Conservation (phyloP, 139 green algal genomes). For the Penium margaritaceum region DNA sequence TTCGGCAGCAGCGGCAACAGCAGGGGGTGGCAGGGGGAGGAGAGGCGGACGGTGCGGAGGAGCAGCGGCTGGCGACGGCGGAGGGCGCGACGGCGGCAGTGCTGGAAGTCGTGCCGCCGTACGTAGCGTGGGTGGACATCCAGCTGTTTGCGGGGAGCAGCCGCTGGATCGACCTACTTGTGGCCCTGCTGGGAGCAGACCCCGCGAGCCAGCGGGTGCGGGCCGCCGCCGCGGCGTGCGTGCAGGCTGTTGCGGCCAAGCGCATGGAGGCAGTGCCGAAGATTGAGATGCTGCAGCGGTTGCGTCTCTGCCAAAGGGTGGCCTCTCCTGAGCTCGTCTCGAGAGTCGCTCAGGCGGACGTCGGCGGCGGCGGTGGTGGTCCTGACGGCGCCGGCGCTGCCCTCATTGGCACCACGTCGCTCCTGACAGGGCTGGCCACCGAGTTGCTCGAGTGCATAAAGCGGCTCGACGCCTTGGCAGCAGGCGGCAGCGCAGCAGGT, state of each 20-base stretch:
- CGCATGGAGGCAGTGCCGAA: slow-evolving; percentile 47
- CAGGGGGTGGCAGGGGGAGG: not conserved
- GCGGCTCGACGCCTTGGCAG: slow-evolving; percentile 11
- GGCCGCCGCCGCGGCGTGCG: slow-evolving; percentile 25
- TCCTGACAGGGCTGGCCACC: slow-evolving; percentile 31
- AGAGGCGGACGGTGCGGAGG: not conserved
- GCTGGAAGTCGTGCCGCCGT: slow-evolving; percentile 50
- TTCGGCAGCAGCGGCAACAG: not conserved
- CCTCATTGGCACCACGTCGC: too few relatives aligned
- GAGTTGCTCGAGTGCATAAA: slow-evolving; percentile 34
- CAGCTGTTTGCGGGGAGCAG: slow-evolving; percentile 64
- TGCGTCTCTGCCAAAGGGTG: too few relatives aligned
- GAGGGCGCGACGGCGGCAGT: slow-evolving; percentile 47
- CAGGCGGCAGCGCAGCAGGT: not conserved
- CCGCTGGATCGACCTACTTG: slow-evolving; percentile 44
- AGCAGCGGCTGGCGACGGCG: not conserved
- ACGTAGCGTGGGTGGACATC: slow-evolving; percentile 92
- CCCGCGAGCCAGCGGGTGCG: slow-evolving; percentile 3
- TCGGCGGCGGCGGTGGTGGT: too few relatives aligned
- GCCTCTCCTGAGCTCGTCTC: too few relatives aligned
- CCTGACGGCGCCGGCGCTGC: too few relatives aligned
- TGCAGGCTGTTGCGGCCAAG: slow-evolving; percentile 46
- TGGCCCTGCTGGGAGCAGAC: slow-evolving; percentile 29
- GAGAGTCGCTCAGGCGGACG: too few relatives aligned
- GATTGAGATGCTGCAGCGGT: slow-evolving; percentile 39